Conservation (phyloP, 2,329 filamentous ascomycete species). For the Botrytis medusae region DNA sequence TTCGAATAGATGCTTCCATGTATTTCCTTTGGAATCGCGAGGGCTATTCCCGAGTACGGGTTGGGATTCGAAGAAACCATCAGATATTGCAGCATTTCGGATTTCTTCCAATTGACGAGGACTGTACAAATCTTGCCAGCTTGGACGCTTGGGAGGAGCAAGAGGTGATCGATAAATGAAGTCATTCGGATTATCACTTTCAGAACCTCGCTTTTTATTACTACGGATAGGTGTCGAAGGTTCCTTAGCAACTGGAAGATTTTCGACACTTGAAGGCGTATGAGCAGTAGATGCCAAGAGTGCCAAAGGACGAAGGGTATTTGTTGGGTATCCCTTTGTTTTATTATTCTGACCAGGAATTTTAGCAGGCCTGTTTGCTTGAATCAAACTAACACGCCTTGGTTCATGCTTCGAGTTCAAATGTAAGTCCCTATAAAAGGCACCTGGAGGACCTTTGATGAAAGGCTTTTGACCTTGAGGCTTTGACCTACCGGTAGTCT, state of each 20-base stretch:
- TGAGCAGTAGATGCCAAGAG: constrained; percentile 24
- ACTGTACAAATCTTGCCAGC: constrained; percentile 36
- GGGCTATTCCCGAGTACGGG: background rate
- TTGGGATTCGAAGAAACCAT: constrained; percentile 28
- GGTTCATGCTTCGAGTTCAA: constrained; percentile 25
- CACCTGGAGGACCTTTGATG: constrained; percentile 32
- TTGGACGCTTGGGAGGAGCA: constrained; percentile 33
- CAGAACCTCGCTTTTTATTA: background rate
- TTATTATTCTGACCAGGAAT: constrained; percentile 10
- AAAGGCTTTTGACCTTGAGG: constrained; percentile 25
- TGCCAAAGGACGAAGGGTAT: constrained; percentile 32
- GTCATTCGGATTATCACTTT: constrained; percentile 21
- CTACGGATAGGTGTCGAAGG: constrained; percentile 22
- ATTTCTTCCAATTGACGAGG: constrained; percentile 28
- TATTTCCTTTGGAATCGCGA: constrained; percentile 16
- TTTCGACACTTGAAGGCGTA: background rate
- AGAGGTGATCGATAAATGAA: constrained; percentile 37
- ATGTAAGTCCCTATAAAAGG: constrained; percentile 33
- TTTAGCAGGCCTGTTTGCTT: constrained; percentile 19
- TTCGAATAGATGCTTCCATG: constrained; percentile 29
- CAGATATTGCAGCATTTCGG: constrained; percentile 28
- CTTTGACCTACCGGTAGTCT: background rate
- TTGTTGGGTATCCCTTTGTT: constrained; percentile 29
- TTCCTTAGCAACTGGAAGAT: background rate
- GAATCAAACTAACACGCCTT: constrained; percentile 15